A percentile compares a stretch with the other conserved stretches of the same genome.
Conservation (phyloP, 106 monocot species). For the Acorus calamus region DNA sequence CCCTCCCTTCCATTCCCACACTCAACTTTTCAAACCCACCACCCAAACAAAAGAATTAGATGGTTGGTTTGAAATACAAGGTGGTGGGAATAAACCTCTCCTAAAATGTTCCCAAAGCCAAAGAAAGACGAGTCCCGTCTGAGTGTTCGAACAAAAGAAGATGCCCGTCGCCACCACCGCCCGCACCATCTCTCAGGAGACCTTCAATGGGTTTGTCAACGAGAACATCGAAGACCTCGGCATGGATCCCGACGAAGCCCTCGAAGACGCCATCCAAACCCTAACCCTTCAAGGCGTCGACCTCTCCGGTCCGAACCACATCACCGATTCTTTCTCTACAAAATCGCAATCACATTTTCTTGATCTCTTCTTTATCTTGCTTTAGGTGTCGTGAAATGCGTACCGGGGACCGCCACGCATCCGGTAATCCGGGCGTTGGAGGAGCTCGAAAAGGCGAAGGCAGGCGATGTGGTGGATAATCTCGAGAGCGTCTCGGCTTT, state of each 20-base stretch:
- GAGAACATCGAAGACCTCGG: slow-evolving; percentile 96
- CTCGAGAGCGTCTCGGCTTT: slow-evolving; percentile 16
- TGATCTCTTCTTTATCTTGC: no score
- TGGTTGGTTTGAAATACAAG: no score
- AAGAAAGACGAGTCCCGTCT: no score
- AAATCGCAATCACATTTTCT: no score
- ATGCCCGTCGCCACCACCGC: neutral
- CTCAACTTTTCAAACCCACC: no score
- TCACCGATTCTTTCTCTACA: neutral
- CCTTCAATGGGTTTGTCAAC: slow-evolving; percentile 72
- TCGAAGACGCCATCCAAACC: slow-evolving; percentile 57
- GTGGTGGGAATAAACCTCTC: no score
- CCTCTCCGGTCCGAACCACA: slow-evolving; percentile 45
- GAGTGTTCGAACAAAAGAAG: no score
- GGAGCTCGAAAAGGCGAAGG: slow-evolving; percentile 21
- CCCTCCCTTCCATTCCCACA: no score
- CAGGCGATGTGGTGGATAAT: neutral
- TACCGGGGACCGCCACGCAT: slow-evolving; percentile 49
- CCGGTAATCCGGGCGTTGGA: slow-evolving; percentile 47
- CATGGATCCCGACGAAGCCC: slow-evolving; percentile 83
- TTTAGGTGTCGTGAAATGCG: slow-evolving; percentile 76
- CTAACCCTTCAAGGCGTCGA: slow-evolving; percentile 68
- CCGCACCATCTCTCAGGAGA: slow-evolving; percentile 72
- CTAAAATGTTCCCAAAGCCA: no score
- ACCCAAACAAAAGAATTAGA: no score